A percentile compares a stretch with the other conserved stretches of the same genome.
Conservation (phyloP, 345 rosid species). For the Lagerstroemia speciosa region DNA sequence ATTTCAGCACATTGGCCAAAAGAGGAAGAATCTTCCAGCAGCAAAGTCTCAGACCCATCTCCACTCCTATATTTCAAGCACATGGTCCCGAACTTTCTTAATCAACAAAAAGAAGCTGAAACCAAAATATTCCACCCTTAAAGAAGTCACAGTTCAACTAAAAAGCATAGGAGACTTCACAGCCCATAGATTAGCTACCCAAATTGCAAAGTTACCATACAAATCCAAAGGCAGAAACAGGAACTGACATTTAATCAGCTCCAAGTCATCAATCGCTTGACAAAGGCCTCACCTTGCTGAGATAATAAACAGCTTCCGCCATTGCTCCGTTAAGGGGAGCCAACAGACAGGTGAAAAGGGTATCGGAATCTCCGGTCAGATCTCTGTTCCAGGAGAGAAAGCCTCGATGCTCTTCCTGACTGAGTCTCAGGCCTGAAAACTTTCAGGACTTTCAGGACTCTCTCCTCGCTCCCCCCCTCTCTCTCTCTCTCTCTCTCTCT, state of each 20-base stretch:
- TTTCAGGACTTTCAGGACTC: neutral
- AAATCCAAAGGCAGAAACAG: neutral
- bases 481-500: neutral
- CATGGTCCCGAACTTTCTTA: too few species aligned
- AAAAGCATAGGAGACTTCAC: neutral
- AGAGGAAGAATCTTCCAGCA: too few species aligned
- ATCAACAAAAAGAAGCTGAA: neutral
- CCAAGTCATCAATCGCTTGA: neutral
- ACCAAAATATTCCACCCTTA: neutral
- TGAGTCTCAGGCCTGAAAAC: neutral
- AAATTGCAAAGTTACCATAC: neutral
- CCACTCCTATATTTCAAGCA: too few species aligned
- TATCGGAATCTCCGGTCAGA: neutral
- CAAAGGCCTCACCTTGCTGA: constrained; percentile 1
- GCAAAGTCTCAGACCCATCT: too few species aligned
- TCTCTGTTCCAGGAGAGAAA: neutral
- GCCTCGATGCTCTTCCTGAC: neutral
- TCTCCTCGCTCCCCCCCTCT: neutral
- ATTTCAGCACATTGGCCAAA: too few species aligned
- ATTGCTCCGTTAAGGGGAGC: neutral
- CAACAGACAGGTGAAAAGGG: neutral
- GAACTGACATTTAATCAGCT: neutral
- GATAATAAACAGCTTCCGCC: constrained; percentile 1
- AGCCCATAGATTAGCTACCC: neutral
- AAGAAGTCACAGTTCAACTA: neutral